Evolutionary conservation across 441 rosid genomes (phyloP), one percentile per base, ranked within the genome.

Genomic region (Aquilaria agallochum): DNA sequence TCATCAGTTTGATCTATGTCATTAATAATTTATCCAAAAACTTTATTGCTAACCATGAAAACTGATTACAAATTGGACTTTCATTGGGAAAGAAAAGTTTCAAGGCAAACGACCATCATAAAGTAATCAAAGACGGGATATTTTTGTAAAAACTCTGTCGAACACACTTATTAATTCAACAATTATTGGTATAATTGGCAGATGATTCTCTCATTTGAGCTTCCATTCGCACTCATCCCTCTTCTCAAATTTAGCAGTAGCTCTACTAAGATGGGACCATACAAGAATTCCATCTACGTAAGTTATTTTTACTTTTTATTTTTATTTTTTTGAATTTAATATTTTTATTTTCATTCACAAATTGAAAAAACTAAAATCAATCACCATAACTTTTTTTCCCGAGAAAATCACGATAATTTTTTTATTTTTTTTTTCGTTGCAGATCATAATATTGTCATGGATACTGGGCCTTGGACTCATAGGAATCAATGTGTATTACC

Each of bases 141-240:
- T 20, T 20, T 20, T 20, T 20, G 27, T 20, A 20, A 20, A 20
- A 20, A 20, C 27, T 20, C 27, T 20, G 27, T 20, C 27, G 27
- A 20, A 20, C 27, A 20, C 1, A 20, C 27, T 20, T 20, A 20
- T 20, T 20, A 20, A 20, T 20, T 20, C 27, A 36, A 36, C 42
- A 1, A 36, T 36, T 40, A 7, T 55, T 55, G 33, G 15, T 5
- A 7, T 33, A 8, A 11, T 4, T 55, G 45, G 6, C 44, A 55
- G 59, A 55, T 55, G 59, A 14, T 55, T 20, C 42, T 55, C 36
- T 34, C 47, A 55, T 55, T 55, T 34, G 47, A 55, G 5, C 47
- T 55, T 33, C 59, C 59, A 8, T 55, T 36, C 20, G 46, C 59
- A 2, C 42, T 34, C 45, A 12, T 55, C 13, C 59, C 59, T 34